phyloP scores from a whole-genome alignment of 768 basidiomycete species.

The Boletellus sp. region DNA sequence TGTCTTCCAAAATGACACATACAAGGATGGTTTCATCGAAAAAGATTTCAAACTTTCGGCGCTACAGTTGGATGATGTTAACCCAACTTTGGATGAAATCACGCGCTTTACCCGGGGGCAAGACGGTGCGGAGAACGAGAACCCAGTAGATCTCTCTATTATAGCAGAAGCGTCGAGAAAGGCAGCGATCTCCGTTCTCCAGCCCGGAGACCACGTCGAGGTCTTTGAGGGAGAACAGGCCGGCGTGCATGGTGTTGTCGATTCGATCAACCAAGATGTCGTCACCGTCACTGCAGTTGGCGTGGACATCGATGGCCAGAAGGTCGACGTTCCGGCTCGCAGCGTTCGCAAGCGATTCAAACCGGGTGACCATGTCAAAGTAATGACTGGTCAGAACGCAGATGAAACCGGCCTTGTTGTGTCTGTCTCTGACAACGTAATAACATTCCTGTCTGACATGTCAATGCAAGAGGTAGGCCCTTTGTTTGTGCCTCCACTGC shows the following conservation, averaged over 20 bases:
- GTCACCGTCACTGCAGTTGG: constrained; percentile 80
- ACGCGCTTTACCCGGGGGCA: constrained; percentile 79
- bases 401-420: constrained; percentile 97
- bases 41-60: constrained; percentile 88
- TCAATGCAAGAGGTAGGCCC: constrained; percentile 84
- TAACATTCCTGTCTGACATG: constrained; percentile 97
- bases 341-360: constrained; percentile 95
- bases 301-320: constrained; percentile 81
- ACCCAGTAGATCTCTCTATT: constrained; percentile 79
- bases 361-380: constrained; percentile 97
- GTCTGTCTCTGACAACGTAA: constrained; percentile 82
- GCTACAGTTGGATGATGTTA: constrained; percentile 81
- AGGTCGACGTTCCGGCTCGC: constrained; percentile 80
- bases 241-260: constrained; percentile 89
- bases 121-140: constrained; percentile 64
- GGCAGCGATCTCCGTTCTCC: constrained; percentile 88
- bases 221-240: constrained; percentile 96
- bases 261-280: constrained; percentile 82
- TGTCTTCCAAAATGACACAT: constrained; percentile 91
- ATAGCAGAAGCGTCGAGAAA: constrained; percentile 92
- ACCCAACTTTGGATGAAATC: constrained; percentile 95
- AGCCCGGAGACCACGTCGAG: constrained; percentile 96
- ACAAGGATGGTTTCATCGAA: constrained; percentile 91
- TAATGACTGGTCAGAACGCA: constrained; percentile 90
- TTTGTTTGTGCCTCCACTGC: not conserved